Percentiles rank a stretch among this genome's conserved stretches.
phyloP scores from a whole-genome alignment of 441 rosid genomes.

The Arabidopsis hybrid region DNA sequence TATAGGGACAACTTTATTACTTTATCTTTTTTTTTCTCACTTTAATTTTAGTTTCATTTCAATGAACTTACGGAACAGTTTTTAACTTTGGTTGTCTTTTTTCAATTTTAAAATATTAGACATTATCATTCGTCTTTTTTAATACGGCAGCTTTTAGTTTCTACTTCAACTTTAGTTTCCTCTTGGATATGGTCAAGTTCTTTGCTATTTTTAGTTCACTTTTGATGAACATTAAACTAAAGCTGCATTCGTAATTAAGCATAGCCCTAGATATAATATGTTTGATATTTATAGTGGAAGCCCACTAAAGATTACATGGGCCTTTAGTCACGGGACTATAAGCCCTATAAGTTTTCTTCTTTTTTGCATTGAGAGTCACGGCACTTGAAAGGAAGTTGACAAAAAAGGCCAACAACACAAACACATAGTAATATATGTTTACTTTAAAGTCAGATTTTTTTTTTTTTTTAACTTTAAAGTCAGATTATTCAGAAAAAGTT shows the following conservation, averaged over 20 bases:
- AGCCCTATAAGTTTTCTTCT: background rate
- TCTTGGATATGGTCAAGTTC: constrained; percentile 33
- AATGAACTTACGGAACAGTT: constrained; percentile 29
- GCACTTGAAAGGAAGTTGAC: background rate
- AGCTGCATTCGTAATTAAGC: background rate
- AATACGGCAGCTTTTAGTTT: constrained; percentile 11
- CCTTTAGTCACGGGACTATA: background rate
- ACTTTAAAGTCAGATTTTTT: no score
- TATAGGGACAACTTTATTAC: constrained; percentile 44
- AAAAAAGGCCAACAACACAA: no score
- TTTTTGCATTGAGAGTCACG: background rate
- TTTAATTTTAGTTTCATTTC: constrained; percentile 39
- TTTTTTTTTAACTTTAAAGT: background rate
- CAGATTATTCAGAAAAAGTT: background rate
- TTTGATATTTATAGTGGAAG: background rate
- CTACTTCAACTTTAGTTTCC: constrained; percentile 26
- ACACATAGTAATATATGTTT: background rate
- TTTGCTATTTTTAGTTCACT: constrained; percentile 7
- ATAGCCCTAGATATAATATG: background rate
- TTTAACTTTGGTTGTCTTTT: constrained; percentile 38
- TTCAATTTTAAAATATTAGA: background rate
- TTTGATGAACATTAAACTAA: constrained; percentile 8
- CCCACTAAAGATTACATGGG: background rate
- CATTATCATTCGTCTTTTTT: background rate
- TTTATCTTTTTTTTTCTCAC: constrained; percentile 35